Percentiles rank a stretch among this genome's conserved stretches.
Evolutionary conservation across 2,329 filamentous ascomycete species (phyloP).

Genomic region (Fusarium sterilihyphosum): DNA sequence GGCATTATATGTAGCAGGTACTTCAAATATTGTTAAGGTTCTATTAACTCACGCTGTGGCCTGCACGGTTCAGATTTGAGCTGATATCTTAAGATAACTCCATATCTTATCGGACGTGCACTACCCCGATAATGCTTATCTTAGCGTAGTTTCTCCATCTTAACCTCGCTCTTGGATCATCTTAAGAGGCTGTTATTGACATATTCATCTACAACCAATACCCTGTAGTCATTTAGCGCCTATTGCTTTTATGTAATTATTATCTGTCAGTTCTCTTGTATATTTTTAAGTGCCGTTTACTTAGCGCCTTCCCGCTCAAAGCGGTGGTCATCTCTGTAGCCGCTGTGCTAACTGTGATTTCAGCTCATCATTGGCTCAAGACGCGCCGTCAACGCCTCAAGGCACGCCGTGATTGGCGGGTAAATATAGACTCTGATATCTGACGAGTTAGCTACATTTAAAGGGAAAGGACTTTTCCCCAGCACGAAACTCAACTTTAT

Average conservation of each 20-base stretch:
- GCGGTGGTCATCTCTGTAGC: background rate
- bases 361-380: rapidly evolving
- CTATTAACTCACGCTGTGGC: no score
- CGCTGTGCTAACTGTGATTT: background rate
- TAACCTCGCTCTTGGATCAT: no score
- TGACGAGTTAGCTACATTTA: background rate
- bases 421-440: background rate
- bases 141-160: no score
- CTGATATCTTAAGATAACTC: no score
- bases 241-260: background rate
- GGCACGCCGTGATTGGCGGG: background rate
- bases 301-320: background rate
- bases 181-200: no score
- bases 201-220: background rate
- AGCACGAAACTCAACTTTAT: background rate
- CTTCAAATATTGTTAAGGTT: no score
- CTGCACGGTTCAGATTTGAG: no score
- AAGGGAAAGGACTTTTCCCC: background rate
- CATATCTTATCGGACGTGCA: no score
- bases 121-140: rapidly evolving
- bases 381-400: background rate
- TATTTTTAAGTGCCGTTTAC: no score
- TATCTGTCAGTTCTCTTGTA: background rate
- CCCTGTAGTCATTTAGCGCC: background rate
- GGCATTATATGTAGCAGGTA: no score